Evolutionary conservation across 176 grass and related monocot genomes (phyloP).

Genomic region (Hordeum marinum): DNA sequence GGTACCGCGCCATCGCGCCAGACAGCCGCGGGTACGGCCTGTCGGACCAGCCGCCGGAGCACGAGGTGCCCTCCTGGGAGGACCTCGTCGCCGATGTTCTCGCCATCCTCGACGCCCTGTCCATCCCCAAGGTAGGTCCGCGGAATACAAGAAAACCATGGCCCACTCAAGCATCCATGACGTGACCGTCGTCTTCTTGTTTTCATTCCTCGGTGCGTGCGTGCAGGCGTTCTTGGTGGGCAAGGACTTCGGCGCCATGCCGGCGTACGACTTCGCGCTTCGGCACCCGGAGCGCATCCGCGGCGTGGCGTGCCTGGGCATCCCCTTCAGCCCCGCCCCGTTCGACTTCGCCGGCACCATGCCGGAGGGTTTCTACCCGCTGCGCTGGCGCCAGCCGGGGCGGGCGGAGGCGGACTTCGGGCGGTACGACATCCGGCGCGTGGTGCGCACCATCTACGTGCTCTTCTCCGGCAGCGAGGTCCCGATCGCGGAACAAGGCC

Average conservation of each 20-base stretch:
- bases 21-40: constrained; percentile 49
- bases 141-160: too few species aligned
- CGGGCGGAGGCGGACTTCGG: constrained; percentile 55
- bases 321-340: neutral
- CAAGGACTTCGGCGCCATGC: constrained; percentile 33
- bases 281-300: constrained; percentile 29
- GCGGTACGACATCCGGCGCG: constrained; percentile 39
- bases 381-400: constrained; percentile 45
- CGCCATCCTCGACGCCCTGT: neutral
- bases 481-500: constrained; percentile 40
- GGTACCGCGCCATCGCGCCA: constrained; percentile 46
- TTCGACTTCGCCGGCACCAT: constrained; percentile 2
- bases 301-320: constrained; percentile 40
- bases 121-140: neutral
- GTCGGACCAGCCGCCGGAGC: constrained; percentile 37
- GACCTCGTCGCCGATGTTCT: constrained; percentile 15
- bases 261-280: constrained; percentile 27
- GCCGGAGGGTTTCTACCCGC: constrained; percentile 64
- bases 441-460: constrained; percentile 57
- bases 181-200: too few species aligned
- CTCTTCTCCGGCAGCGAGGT: constrained; percentile 60
- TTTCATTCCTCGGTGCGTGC: neutral
- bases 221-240: constrained; percentile 20
- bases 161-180: too few species aligned
- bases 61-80: constrained; percentile 18